Conservation (phyloP, 2,329 filamentous ascomycete species). For the Apiospora phragmitis region DNA sequence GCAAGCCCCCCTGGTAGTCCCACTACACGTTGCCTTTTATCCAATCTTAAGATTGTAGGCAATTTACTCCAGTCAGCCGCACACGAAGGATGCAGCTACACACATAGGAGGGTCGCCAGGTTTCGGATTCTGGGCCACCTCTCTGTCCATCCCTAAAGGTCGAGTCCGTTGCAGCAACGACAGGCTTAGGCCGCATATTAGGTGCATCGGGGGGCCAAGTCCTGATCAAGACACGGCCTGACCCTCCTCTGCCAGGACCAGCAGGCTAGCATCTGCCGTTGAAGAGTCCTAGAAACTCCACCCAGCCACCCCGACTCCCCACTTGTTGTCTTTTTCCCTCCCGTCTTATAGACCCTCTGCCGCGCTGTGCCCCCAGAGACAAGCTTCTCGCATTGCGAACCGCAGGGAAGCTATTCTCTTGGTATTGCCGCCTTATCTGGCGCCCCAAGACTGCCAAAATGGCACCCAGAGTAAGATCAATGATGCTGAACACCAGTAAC, state of each 20-base stretch:
- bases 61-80: neutral
- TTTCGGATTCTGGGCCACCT: neutral
- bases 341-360: neutral
- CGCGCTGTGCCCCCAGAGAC: neutral
- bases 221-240: neutral
- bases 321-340: slow-evolving; percentile 2
- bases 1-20: slow-evolving; percentile 1
- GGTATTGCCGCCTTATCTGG: neutral
- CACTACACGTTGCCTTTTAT: neutral
- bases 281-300: neutral
- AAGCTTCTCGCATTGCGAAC: neutral
- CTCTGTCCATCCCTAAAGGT: neutral
- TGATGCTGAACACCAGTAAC: neutral
- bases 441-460: neutral
- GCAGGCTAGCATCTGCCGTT: neutral
- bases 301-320: neutral
- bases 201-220: neutral
- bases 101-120: neutral
- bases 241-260: neutral
- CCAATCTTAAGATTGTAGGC: slow-evolving; percentile 1
- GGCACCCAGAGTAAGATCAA: neutral
- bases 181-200: neutral
- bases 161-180: neutral
- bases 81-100: neutral
- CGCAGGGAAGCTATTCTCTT: neutral